Evolutionary conservation across 371 early-diverging fungal genomes (phyloP).

Genomic region (Saksenaea oblongispora): DNA sequence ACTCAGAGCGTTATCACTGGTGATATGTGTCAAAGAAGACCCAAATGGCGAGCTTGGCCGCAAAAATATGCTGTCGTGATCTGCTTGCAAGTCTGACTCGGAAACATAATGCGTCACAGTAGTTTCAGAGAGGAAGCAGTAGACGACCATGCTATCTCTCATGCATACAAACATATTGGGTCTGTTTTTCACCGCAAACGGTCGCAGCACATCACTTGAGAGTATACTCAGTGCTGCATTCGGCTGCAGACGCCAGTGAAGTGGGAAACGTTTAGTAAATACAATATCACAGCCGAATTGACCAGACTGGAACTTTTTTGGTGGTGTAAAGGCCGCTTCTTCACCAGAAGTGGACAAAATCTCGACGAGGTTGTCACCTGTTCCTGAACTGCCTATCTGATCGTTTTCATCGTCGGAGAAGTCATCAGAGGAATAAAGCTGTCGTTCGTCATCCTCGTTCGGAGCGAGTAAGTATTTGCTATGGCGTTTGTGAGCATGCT

Average conservation of each 20-base stretch:
- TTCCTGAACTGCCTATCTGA: conserved; percentile 20
- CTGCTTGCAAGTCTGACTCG: background rate
- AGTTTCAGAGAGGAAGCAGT: conserved; percentile 59
- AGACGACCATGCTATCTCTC: conserved; percentile 57
- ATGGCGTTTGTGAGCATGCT: background rate
- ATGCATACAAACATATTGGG: conserved; percentile 74
- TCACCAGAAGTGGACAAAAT: conserved; percentile 46
- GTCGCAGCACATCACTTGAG: conserved; percentile 52
- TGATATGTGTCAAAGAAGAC: background rate
- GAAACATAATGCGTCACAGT: background rate
- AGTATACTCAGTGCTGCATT: conserved; percentile 65
- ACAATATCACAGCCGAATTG: conserved; percentile 76
- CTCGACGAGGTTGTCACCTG: conserved; percentile 50
- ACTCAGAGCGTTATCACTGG: conserved; percentile 11
- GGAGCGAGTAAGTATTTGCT: conserved; percentile 72
- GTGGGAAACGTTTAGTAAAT: conserved; percentile 61
- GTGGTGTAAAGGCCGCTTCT: conserved; percentile 34
- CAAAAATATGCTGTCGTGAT: background rate
- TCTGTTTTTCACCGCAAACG: conserved; percentile 73
- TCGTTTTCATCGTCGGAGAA: conserved; percentile 55
- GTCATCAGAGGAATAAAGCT: conserved; percentile 37
- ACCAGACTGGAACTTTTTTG: conserved; percentile 54
- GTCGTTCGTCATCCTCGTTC: conserved; percentile 35
- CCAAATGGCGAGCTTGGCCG: background rate
- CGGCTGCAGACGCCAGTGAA: conserved; percentile 79